Base-by-base conservation (phyloP, 306 rosid genomes). In the Quercus bicolor region DNA sequence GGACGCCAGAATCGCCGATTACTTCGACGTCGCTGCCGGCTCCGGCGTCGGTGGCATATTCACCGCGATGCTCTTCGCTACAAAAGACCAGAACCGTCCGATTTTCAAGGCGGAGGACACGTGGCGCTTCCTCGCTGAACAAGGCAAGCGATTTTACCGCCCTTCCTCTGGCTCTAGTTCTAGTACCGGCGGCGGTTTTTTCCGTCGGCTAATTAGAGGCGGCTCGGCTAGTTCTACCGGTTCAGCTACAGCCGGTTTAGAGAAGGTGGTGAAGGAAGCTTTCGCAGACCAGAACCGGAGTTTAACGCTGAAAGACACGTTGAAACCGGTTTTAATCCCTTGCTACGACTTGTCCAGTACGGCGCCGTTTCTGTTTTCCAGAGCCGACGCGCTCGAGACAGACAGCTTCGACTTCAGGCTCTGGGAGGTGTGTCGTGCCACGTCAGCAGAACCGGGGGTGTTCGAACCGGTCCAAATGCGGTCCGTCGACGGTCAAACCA, bases 381-480 rank as follows among this genome's bases (percentile, higher is more conserved):
- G 99, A 11, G 99, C 99, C 21, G 99, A 96, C 86, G 99, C 99
- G 16, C 88, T 96, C 5, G 99, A 93, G 76, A 91, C 95, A 53
- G 97, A 93, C 12, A 90, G 94, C 87, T 96, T 82, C 81, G 97
- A 96, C 75, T 96, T 96, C 88, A 88, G 88, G 16, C 93, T 96
- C 29, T 93, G 99, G 98, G 97, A 93, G 87, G 94, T 96, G 1
- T 93, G 99, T 84, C 88, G 95, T 1, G 99, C 99, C 45, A 96
- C 99, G 56, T 85, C 98, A 45, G 98, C 99, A 10, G 96, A 91
- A 59, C 97, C 98, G 83, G 97, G 87, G 28, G 19, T 84, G 59
- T 90, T 92, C 45, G 94, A 91, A 18, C 97, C 97, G 80, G 91
- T 93, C 15, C 81, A 86, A 70, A 88, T 96, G 98, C 79, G 87